These are phyloP conservation scores for Thecaphora thlaspeos DNA, from an alignment of 1,284 basidiomycete species.

Conservation along the genomic window DNA sequence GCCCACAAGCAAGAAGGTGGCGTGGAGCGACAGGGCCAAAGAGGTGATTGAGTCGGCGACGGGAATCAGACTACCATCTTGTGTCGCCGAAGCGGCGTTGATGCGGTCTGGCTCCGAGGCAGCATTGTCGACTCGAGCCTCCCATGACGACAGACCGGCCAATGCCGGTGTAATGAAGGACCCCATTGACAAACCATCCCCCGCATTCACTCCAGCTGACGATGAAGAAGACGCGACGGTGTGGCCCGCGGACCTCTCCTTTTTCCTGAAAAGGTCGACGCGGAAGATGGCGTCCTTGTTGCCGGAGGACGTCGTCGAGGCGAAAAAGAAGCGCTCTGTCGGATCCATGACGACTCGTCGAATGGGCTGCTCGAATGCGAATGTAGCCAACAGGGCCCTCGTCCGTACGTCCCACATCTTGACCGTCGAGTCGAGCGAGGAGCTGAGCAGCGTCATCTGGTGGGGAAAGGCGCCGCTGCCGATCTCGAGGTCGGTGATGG, in stretches of 20 bases:
- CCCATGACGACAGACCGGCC: not conserved
- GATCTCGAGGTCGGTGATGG: conserved; percentile 76
- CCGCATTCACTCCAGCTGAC: no score
- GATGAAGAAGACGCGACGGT: not conserved
- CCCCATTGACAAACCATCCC: conserved; percentile 4
- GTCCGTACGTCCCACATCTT: conserved; percentile 87
- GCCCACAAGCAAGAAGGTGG: conserved; percentile 63
- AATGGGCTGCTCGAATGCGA: conserved; percentile 72
- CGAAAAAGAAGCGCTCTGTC: conserved; percentile 83
- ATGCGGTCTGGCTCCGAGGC: not conserved
- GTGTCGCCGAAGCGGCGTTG: not conserved
- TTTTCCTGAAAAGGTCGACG: conserved; percentile 71
- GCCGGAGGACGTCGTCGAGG: conserved; percentile 62
- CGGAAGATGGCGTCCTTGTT: conserved; percentile 69
- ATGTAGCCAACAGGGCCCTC: conserved; percentile 76
- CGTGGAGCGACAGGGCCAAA: conserved; percentile 72
- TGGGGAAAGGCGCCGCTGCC: conserved; percentile 75
- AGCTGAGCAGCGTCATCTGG: conserved; percentile 73
- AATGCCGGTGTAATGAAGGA: conserved; percentile 4
- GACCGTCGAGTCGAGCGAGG: conserved; percentile 84
- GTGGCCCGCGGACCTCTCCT: conserved; percentile 12
- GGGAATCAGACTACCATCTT: conserved; percentile 13
- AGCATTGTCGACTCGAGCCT: not conserved
- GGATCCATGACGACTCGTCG: conserved; percentile 73
- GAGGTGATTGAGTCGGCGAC: conserved; percentile 63